Evolutionary conservation across 2,329 filamentous ascomycete species (phyloP).

Genomic region (Magnaporthiopsis incrustans): DNA sequence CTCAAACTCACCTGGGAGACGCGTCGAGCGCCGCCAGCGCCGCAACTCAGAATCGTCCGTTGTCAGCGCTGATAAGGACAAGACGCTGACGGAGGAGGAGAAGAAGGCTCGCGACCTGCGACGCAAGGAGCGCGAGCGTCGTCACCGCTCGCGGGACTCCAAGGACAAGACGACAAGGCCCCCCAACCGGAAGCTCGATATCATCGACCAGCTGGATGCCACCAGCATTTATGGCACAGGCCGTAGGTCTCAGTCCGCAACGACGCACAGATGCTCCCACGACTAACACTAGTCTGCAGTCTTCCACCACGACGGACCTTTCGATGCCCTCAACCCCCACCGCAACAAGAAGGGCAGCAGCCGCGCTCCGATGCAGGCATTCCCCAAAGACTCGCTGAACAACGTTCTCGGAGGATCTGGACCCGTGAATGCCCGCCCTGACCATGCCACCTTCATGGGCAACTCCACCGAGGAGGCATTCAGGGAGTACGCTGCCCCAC

Average conservation of each 20-base stretch:
- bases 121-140: constrained; percentile 44
- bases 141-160: constrained; percentile 46
- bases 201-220: constrained; percentile 95
- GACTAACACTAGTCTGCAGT: constrained; percentile 41
- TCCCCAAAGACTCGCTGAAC: constrained; percentile 86
- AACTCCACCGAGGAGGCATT: constrained; percentile 75
- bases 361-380: constrained; percentile 90
- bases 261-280: neutral
- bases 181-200: constrained; percentile 56
- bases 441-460: constrained; percentile 85
- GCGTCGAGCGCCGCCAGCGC: constrained; percentile 40
- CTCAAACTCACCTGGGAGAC: neutral
- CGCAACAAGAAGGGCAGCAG: constrained; percentile 79
- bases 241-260: constrained; percentile 47
- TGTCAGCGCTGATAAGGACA: constrained; percentile 44
- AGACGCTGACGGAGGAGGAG: constrained; percentile 51
- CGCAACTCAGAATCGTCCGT: constrained; percentile 77
- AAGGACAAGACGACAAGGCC: constrained; percentile 39
- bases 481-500: constrained; percentile 49
- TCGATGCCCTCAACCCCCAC: constrained; percentile 91
- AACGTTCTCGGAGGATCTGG: constrained; percentile 85
- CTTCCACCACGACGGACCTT: constrained; percentile 96
- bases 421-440: constrained; percentile 71
- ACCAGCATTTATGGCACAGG: constrained; percentile 93
- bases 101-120: constrained; percentile 39